These are phyloP conservation scores for Teratosphaeria zuluensis DNA, from an alignment of 2,329 filamentous ascomycete species.

Conservation along the genomic window DNA sequence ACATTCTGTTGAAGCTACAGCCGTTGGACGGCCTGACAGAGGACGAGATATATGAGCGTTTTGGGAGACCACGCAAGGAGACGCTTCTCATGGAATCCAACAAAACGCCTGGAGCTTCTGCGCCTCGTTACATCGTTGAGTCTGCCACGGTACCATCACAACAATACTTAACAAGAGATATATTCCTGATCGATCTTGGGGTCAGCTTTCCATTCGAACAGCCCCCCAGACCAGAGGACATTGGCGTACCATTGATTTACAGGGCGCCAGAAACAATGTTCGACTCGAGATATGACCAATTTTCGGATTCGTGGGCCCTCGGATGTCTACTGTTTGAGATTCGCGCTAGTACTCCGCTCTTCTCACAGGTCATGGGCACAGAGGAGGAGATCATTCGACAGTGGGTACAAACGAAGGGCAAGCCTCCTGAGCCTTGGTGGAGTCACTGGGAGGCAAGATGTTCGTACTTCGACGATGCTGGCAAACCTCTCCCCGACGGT, in stretches of 20 bases:
- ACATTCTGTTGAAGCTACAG: constrained; percentile 3
- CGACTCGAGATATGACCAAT: constrained; percentile 3
- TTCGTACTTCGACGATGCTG: constrained; percentile 4
- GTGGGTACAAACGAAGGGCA: constrained; percentile 6
- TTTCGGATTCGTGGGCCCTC: constrained; percentile 6
- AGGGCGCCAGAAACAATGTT: constrained; percentile 8
- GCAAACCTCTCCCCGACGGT: constrained; percentile 1
- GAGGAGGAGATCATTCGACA: constrained; percentile 7
- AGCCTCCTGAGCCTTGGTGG: constrained; percentile 6
- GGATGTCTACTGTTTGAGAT: constrained; percentile 7
- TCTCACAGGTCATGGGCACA: constrained; percentile 4
- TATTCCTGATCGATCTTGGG: constrained; percentile 3
- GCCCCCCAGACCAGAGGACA: constrained; percentile 3
- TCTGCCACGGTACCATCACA: constrained; percentile 1
- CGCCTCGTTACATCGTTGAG: constrained; percentile 3
- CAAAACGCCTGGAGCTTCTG: neutral
- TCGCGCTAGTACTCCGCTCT: constrained; percentile 4
- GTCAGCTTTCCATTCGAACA: constrained; percentile 1
- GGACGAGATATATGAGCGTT: constrained; percentile 2
- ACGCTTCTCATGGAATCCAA: neutral
- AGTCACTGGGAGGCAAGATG: constrained; percentile 3
- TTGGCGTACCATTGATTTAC: constrained; percentile 5
- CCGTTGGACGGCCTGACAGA: constrained; percentile 3
- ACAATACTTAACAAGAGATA: neutral
- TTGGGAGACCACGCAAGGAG: constrained; percentile 1